phyloP scores from a whole-genome alignment of 257 asterid genomes.

The Leonotis leonurus region DNA sequence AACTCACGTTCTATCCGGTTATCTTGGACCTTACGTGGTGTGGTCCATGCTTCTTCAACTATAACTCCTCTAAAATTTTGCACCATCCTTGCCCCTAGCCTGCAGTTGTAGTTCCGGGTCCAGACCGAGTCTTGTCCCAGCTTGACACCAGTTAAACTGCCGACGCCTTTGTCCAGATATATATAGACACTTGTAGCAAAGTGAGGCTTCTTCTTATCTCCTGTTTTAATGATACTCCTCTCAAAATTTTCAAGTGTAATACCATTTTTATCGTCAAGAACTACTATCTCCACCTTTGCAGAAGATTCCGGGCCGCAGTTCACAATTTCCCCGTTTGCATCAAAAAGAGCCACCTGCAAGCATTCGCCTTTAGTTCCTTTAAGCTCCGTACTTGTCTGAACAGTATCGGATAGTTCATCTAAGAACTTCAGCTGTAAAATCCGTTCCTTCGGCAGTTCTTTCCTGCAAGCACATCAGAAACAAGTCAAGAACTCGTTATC shows the following conservation, averaged over 20 bases:
- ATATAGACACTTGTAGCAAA: slow-evolving; percentile 21
- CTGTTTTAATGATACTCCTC: slow-evolving; percentile 23
- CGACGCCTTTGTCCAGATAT: slow-evolving; percentile 29
- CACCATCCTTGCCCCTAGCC: slow-evolving; percentile 39
- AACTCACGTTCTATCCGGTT: slow-evolving; percentile 31
- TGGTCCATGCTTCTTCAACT: slow-evolving; percentile 36
- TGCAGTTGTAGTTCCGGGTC: slow-evolving; percentile 31
- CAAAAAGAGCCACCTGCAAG: slow-evolving; percentile 35
- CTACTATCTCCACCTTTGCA: slow-evolving; percentile 35
- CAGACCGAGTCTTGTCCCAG: slow-evolving; percentile 28
- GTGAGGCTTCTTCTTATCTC: slow-evolving; percentile 37
- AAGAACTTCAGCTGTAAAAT: slow-evolving; percentile 32
- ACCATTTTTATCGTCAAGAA: slow-evolving; percentile 23
- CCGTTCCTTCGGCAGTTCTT: slow-evolving; percentile 14
- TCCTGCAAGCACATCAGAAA: slow-evolving; percentile 22
- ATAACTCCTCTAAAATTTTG: slow-evolving; percentile 14
- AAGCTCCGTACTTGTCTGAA: slow-evolving; percentile 34
- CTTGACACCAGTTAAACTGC: slow-evolving; percentile 19
- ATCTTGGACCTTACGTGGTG: slow-evolving; percentile 36
- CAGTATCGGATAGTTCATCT: slow-evolving; percentile 22
- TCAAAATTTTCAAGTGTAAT: slow-evolving; percentile 29
- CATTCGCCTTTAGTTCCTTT: slow-evolving; percentile 22
- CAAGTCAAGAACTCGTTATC: background rate
- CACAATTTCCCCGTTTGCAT: slow-evolving; percentile 18
- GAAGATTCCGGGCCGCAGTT: slow-evolving; percentile 30